Conservation (phyloP, 768 basidiomycete genomes). For the Tubosaeta sp. region DNA sequence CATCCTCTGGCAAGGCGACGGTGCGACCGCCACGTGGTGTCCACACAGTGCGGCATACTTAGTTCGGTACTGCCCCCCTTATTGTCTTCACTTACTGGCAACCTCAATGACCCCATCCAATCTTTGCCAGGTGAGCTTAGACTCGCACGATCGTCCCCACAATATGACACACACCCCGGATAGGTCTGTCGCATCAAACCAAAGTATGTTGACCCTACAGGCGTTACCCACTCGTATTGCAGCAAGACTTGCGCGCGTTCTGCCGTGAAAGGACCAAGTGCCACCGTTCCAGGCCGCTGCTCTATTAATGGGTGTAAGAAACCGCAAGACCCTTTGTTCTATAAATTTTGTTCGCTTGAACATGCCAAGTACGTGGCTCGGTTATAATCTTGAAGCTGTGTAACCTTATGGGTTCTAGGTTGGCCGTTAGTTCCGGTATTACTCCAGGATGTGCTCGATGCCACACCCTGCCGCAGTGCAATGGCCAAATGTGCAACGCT, state of each 20-base stretch:
- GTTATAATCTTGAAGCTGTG: conserved; percentile 1
- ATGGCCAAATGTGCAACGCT: conserved; percentile 43
- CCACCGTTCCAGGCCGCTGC: conserved; percentile 38
- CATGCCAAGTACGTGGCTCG: conserved; percentile 48
- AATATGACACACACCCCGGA: conserved; percentile 1
- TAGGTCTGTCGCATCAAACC: conserved; percentile 59
- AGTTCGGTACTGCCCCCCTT: conserved; percentile 5
- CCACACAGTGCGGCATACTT: conserved; percentile 19
- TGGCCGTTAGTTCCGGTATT: conserved; percentile 47
- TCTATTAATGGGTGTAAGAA: conserved; percentile 48
- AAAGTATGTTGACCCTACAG: conserved; percentile 57
- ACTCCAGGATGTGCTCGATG: conserved; percentile 50
- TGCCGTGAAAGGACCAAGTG: conserved; percentile 28
- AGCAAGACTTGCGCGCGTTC: conserved; percentile 56
- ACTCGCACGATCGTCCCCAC: conserved; percentile 13
- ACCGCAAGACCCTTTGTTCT: conserved; percentile 45
- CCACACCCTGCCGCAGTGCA: conserved; percentile 41
- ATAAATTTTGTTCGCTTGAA: conserved; percentile 53
- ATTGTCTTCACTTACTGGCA: conserved; percentile 1
- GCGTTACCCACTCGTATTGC: conserved; percentile 55
- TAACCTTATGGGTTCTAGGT: conserved; percentile 31
- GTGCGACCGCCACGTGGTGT: conserved; percentile 24
- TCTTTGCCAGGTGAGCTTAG: conserved; percentile 26
- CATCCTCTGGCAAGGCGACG: conserved; percentile 7
- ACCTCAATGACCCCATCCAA: conserved; percentile 18